Evolutionary conservation across 2,329 filamentous ascomycete genomes (phyloP), one percentile per base, ranked within the genome.

Genomic region (Claviceps sp.): DNA sequence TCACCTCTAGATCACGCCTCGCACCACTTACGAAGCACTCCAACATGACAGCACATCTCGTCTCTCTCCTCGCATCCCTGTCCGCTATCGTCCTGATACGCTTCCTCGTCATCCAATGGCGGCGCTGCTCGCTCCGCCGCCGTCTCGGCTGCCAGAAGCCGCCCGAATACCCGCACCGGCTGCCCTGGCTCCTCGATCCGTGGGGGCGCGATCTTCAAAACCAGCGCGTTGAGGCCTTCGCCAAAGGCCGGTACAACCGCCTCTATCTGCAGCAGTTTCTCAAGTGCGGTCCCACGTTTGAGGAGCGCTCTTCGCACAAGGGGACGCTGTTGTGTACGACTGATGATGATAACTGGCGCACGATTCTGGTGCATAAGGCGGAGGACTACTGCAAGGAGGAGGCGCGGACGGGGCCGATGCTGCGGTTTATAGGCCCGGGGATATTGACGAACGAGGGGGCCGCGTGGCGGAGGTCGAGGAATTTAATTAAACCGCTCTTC

Each of bases 131-230:
- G 20, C 22, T 11, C 7, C 22, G 8, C 16, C 37, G 47, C 47
- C 47, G 4, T 11, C 22, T 41, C 14, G 47, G 47, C 36, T 48
- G 47, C 47, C 37, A 14, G 47, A 14, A 14, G 7, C 20, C 47
- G 7, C 8, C 0, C 2, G 18, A 20, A 40, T 48, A 52, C 18
- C 50, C 50, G 6, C 50, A 52, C 20, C 45, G 46, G 18, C 45
- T 52, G 13, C 50, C 50, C 14, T 52, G 50, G 50, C 16, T 48
- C 7, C 34, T 52, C 18, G 50, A 52, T 36, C 50, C 50, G 4
- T 48, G 44, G 38, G 50, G 50, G 8, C 42, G 46, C 7, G 50
- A 52, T 16, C 45, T 52, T 9, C 37, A 48, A 30, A 18, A n/a
- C 5, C 45, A 24, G 40, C 44, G 50, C 4, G 40, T 48, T 7